Base-by-base conservation (phyloP, 305 asterid genomes). In the Lippia alba region DNA sequence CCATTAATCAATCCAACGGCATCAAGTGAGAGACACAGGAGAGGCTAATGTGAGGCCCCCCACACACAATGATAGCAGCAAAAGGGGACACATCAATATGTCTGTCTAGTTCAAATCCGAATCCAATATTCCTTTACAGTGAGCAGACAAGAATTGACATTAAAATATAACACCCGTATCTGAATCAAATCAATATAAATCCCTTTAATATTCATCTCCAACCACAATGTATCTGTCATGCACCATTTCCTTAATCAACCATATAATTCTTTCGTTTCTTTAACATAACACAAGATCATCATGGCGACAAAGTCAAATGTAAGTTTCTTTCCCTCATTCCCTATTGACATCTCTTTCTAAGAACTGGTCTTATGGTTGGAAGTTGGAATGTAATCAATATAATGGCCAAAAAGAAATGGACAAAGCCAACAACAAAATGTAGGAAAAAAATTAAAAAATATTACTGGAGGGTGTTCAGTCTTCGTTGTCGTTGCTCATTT, bases 121-220 rank as follows among this genome's bases (percentile, higher is more conserved):
- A 86, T 86, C 88, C 88, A 78, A 80, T 85, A 79, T 75, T 81
- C 84, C 83, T 72, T 85, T 56, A 24, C 30, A 24, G 30, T 79
- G 74, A 79, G 76, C 83, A 83, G 95, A 88, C 95, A 86, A 81
- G 84, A 86, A 64, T 83, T 81, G 85, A 78, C 85, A 85, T 74
- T 76, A 69, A 78, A 82, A 78, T 57, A 75, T 71, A 63, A 61
- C 49, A 44, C 55, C 70, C 87, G 77, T 74, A 90, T 87, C 91
- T 8, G 89, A 84, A 89, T 87, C 90, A 84, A 79, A 88, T 84
- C 89, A 82, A 69, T 63, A 61, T 33, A 72, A 56, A 81, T 77
- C 81, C 54, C 53, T 72, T 57, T 53, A 12, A 17, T 65, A 71
- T 75, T 83, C 78, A 72, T 60, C 61, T 75, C 79, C 83, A 80